These are phyloP conservation scores for Podospora anserina DNA, from an alignment of 495 filamentous ascomycete species.

Conservation along the genomic window DNA sequence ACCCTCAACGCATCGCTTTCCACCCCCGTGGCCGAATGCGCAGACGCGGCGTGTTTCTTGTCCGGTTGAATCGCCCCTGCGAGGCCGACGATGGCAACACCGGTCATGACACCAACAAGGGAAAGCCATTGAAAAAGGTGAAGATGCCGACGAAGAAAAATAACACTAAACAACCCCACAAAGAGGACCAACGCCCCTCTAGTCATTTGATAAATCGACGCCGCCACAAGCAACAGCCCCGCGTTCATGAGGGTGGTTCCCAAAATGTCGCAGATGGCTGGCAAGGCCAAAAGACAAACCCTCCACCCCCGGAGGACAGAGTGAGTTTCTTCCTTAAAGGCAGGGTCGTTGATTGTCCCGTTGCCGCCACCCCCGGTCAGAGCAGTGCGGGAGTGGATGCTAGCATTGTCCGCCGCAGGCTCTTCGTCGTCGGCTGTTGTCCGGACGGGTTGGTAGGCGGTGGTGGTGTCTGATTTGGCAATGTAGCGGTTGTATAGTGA, in stretches of 20 bases:
- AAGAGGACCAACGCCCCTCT: conserved; percentile 91
- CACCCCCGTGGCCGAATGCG: conserved; percentile 25
- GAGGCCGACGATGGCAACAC: conserved; percentile 85
- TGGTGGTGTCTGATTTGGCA: conserved; percentile 33
- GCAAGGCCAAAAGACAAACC: conserved; percentile 75
- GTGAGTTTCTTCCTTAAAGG: conserved; percentile 20
- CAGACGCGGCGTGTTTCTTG: conserved; percentile 43
- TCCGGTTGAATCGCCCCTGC: conserved; percentile 77
- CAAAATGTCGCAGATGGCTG: conserved; percentile 88
- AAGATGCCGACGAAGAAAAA: conserved; percentile 77
- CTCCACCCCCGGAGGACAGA: conserved; percentile 64
- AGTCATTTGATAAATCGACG: conserved; percentile 98
- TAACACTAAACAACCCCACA: conserved; percentile 89
- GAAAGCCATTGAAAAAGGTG: conserved; percentile 85
- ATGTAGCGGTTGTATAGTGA: conserved; percentile 60
- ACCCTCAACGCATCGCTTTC: conserved; percentile 63
- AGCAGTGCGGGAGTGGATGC: conserved; percentile 45
- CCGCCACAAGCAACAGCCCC: conserved; percentile 86
- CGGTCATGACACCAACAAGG: conserved; percentile 78
- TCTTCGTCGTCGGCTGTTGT: conserved; percentile 37
- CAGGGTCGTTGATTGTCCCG: not conserved
- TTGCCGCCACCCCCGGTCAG: conserved; percentile 42
- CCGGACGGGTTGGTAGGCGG: conserved; percentile 59
- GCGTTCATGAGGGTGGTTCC: conserved; percentile 97
- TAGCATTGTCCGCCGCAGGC: conserved; percentile 40